These are phyloP conservation scores for Friedmanniomyces simplex DNA, from an alignment of 495 filamentous ascomycete genomes.

Conservation along the genomic window DNA sequence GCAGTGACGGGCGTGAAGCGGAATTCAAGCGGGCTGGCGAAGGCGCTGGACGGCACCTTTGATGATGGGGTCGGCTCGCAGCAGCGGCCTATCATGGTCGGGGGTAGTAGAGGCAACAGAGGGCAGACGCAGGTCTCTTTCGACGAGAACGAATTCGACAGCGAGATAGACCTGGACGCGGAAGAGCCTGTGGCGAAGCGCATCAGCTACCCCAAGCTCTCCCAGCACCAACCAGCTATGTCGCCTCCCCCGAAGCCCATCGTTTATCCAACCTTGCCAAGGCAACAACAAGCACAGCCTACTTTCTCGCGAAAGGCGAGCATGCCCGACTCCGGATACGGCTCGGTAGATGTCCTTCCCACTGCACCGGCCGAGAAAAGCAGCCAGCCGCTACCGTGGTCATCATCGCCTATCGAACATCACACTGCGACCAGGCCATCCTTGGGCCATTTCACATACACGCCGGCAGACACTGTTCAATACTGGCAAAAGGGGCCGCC, in stretches of 20 bases:
- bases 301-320: not conserved
- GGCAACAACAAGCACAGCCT: slow-evolving; percentile 11
- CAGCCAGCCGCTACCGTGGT: slow-evolving; percentile 46
- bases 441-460: not conserved
- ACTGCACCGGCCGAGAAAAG: slow-evolving; percentile 41
- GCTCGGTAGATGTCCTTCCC: slow-evolving; percentile 20
- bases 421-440: slow-evolving; percentile 27
- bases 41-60: slow-evolving; percentile 24
- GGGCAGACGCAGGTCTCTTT: slow-evolving; percentile 23
- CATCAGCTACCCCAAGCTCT: slow-evolving; percentile 38
- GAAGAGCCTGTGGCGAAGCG: slow-evolving; percentile 36
- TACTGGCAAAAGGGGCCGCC: slow-evolving; percentile 5
- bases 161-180: slow-evolving; percentile 54
- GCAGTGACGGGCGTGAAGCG: slow-evolving; percentile 26
- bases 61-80: slow-evolving; percentile 16
- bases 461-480: not conserved
- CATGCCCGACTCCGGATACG: slow-evolving; percentile 16
- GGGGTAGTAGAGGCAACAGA: not conserved
- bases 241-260: not conserved
- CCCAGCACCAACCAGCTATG: not conserved
- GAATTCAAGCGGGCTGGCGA: slow-evolving; percentile 31
- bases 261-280: slow-evolving; percentile 10
- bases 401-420: slow-evolving; percentile 50
- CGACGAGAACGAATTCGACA: slow-evolving; percentile 58
- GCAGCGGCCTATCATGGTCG: slow-evolving; percentile 12